Evolutionary conservation across 371 early-diverging fungal species (phyloP).

Genomic region (Mucor racemosus): DNA sequence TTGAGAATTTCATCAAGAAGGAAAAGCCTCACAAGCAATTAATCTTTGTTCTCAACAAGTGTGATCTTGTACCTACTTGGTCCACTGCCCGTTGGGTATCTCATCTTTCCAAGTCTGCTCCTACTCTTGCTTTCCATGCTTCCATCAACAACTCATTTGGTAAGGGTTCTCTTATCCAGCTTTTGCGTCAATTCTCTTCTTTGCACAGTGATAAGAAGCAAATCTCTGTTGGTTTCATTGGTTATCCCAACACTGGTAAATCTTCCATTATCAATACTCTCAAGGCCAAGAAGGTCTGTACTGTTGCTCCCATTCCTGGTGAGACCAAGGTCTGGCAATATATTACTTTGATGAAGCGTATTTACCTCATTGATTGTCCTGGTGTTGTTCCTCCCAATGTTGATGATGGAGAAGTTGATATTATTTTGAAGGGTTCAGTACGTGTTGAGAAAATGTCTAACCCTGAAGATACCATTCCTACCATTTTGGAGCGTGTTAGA

Average conservation of each 20-base stretch:
- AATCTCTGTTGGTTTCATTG: constrained; percentile 97
- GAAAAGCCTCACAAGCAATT: constrained; percentile 98
- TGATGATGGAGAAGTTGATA: constrained; percentile 91
- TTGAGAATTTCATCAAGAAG: constrained; percentile 92
- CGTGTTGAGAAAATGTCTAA: constrained; percentile 94
- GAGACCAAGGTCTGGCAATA: constrained; percentile 99
- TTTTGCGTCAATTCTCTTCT: constrained; percentile 95
- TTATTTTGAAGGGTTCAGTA: constrained; percentile 98
- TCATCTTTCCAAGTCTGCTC: constrained; percentile 88
- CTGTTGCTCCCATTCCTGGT: constrained; percentile 99
- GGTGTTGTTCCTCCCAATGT: constrained; percentile 95
- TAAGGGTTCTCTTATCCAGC: constrained; percentile 96
- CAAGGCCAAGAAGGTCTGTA: constrained; percentile 96
- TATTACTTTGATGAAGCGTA: constrained; percentile 98
- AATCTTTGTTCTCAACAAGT: constrained; percentile 99
- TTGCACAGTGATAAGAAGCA: constrained; percentile 97
- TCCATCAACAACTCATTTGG: constrained; percentile 98
- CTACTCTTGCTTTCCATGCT: constrained; percentile 99
- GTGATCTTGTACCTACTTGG: constrained; percentile 99
- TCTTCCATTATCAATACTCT: constrained; percentile 99
- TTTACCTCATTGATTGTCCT: constrained; percentile 99
- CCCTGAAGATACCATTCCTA: constrained; percentile 95
- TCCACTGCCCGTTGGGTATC: constrained; percentile 97
- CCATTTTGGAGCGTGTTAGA: constrained; percentile 86
- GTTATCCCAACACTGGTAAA: constrained; percentile 97